Evolutionary conservation across 2,329 filamentous ascomycete species (phyloP), one percentile per base, ranked within the genome.

Genomic region (Clathrospora elynae): DNA sequence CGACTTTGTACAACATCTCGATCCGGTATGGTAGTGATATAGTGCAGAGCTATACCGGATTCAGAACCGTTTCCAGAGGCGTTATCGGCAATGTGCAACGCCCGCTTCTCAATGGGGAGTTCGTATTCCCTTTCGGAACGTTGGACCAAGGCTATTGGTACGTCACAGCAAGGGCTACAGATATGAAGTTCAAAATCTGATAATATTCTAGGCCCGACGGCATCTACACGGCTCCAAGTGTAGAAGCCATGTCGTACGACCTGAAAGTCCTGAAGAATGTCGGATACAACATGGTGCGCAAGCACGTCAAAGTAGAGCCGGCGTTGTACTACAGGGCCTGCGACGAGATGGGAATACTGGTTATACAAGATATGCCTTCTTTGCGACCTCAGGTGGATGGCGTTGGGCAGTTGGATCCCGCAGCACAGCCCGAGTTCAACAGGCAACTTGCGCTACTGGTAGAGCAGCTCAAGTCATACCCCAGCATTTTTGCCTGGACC

Each of bases 341-440:
- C 43, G 85, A 88, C 35, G 74, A 82, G 46, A 65, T 88, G 2
- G 85, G 85, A 1, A 64, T 87, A 11, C 64, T 88, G 17, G 76
- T 88, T 5, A 82, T 88, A 32, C 85, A 88, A 60, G 86, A 88
- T 49, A 88, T 88, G 85, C 85, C 85, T 0, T 78, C 83, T 2
- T 67, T 87, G 1, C 49, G 59, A 3, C 59, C 57, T 38, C 45
- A 2, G 31, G 47, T 25, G 10, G 18, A 6, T 24, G 49, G 46
- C 2, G 32, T 16, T 10, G 54, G 55, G 18, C 53, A 55, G 4
- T 22, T 61, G 4, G 48, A 53, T 7, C 26, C 26, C 66, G 72
- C 25, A 41, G 76, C 86, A 48, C 84, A 88, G 59, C 68, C 71
- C 5, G 85, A 88, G 55, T 88, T 87, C 46, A 72, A 78, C 31